Evolutionary conservation across 1,284 basidiomycete species (phyloP), one percentile per base, ranked within the genome.

Genomic region (Cutaneotrichosporon cavernicola): DNA sequence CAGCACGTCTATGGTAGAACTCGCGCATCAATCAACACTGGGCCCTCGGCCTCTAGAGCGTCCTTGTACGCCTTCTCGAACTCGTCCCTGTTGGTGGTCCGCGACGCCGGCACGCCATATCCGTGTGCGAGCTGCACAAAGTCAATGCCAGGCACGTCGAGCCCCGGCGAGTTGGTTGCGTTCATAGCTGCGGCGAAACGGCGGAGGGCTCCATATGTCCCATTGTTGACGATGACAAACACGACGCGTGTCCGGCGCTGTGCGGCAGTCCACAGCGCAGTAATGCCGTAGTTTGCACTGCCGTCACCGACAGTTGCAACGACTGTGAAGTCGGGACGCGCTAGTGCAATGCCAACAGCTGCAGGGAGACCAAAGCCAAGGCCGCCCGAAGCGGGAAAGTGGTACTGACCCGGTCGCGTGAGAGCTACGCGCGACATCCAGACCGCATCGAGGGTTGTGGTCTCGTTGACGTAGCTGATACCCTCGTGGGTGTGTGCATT

Each of bases 181-280:
- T 63, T 30, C 34, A 66, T 62, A 6, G 51, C 51, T 1, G 11
- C 32, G 0, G 65, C 65, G 22, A 66, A 66, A 11, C 47, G 26
- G 7, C 59, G 55, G n/a, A 66, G 56, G 2, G 65, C 65, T 18
- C 65, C 65, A 9, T 66, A 66, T 4, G 56, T 30, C 6, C 56
- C 46, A 38, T 66, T 66, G 56, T 66, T 66, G 18, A 56, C 59
- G 46, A 66, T 66, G 16, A 66, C 52, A 22, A 66, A 66, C 11
- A 66, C 59, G 1, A 56, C 57, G n/a, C 65, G 58, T 4, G 59
- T 60, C 1, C 34, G 5, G n/a, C 53, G 56, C 30, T 53, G 56
- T 2, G 59, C 59, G 1, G 65, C 65, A 1, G 65, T 61, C 43
- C 55, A 66, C 16, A 66, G 52, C 34, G 65, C 62, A 0, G 59